A percentile compares a stretch with the other conserved stretches of the same genome.
Evolutionary conservation across 169 alveolate species (phyloP).

Genomic region (Neospora caninum): DNA sequence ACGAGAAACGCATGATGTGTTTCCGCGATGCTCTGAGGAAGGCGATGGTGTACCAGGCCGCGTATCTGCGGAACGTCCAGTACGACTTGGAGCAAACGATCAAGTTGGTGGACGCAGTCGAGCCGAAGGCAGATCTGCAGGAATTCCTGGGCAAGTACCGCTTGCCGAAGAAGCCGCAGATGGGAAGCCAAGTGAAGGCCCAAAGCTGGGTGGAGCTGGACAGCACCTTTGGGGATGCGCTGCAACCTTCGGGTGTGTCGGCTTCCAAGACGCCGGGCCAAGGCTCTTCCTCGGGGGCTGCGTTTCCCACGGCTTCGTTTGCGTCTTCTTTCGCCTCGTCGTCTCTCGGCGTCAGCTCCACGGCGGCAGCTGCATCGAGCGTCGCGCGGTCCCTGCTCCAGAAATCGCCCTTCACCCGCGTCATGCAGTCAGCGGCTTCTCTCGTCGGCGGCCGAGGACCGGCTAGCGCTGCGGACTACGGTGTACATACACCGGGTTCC

Average conservation of each 20-base stretch:
- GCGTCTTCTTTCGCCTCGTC: neutral
- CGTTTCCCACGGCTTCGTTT: neutral
- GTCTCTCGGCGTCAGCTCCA: neutral
- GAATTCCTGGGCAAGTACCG: slow-evolving; percentile 39
- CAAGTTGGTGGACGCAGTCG: slow-evolving; percentile 55
- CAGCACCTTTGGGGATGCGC: neutral
- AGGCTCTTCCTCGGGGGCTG: neutral
- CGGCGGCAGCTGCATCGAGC: slow-evolving; percentile 50
- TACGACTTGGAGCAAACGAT: slow-evolving; percentile 62
- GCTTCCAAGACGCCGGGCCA: neutral
- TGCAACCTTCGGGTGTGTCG: neutral
- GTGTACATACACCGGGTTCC: neutral
- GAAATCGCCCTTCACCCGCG: slow-evolving; percentile 49
- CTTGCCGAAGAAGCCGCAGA: neutral
- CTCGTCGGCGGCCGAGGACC: slow-evolving; percentile 1
- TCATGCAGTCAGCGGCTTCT: slow-evolving; percentile 62
- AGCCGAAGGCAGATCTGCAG: slow-evolving; percentile 49
- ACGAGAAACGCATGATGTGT: slow-evolving; percentile 67
- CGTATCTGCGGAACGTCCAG: slow-evolving; percentile 65
- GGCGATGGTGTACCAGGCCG: slow-evolving; percentile 58
- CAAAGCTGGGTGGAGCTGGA: neutral
- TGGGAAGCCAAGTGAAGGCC: neutral
- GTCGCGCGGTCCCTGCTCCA: slow-evolving; percentile 65
- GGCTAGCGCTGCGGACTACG: neutral
- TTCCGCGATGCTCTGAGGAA: slow-evolving; percentile 63